A percentile compares a stretch with the other conserved stretches of the same genome.
Evolutionary conservation across 2,329 filamentous ascomycete species (phyloP).

Genomic region (Ramularia collo-cygni): DNA sequence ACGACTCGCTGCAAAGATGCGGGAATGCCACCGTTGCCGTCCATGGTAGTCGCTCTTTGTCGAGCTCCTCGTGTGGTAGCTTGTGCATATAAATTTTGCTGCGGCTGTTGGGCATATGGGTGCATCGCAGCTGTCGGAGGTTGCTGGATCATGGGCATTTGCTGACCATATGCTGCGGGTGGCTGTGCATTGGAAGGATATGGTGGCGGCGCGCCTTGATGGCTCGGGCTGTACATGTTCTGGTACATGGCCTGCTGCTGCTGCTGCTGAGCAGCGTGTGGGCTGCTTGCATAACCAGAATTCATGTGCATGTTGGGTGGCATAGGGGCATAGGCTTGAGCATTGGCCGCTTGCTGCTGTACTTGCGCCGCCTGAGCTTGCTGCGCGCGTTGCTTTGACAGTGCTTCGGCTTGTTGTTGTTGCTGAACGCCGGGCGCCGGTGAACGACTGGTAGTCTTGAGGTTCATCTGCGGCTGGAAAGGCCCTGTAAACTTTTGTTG

Average conservation of each 20-base stretch:
- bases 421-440: constrained; percentile 90
- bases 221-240: constrained; percentile 63
- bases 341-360: constrained; percentile 38
- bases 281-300: constrained; percentile 37
- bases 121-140: constrained; percentile 39
- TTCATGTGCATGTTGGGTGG: constrained; percentile 24
- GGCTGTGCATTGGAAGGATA: constrained; percentile 64
- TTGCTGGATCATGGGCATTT: constrained; percentile 60
- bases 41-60: constrained; percentile 92
- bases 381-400: constrained; percentile 81
- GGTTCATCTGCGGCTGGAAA: constrained; percentile 94
- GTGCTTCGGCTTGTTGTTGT: constrained; percentile 87
- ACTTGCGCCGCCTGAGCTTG: constrained; percentile 42
- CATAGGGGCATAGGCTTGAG: constrained; percentile 19
- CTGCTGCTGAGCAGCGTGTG: constrained; percentile 25
- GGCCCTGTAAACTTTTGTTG: constrained; percentile 95
- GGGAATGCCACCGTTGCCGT: constrained; percentile 76
- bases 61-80: constrained; percentile 69
- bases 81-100: constrained; percentile 54
- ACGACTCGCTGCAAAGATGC: constrained; percentile 89
- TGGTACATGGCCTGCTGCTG: constrained; percentile 61
- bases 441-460: constrained; percentile 83
- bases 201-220: constrained; percentile 66
- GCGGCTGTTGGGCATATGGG: constrained; percentile 22
- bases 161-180: constrained; percentile 52